A percentile compares a stretch with the other conserved stretches of the same genome.
Evolutionary conservation across 2,329 filamentous ascomycete species (phyloP).

Genomic region (Zalaria obscura): DNA sequence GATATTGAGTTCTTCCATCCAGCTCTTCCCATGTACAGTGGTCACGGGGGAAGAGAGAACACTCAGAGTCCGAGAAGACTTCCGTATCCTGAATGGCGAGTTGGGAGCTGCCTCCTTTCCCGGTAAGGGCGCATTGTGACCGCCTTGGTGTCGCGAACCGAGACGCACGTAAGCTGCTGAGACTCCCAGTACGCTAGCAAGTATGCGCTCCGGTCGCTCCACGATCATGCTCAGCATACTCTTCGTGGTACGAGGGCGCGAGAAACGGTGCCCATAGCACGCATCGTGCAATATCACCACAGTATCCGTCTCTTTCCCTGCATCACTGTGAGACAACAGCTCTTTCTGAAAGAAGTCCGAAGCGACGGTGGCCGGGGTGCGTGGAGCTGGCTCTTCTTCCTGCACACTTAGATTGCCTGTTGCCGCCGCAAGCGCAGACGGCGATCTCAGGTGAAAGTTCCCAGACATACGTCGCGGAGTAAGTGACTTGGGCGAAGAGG

Average conservation of each 20-base stretch:
- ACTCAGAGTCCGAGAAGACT: conserved; percentile 57
- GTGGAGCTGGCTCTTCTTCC: conserved; percentile 21
- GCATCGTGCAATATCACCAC: conserved; percentile 82
- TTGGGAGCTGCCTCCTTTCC: conserved; percentile 42
- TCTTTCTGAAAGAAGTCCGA: conserved; percentile 11
- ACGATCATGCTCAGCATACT: conserved; percentile 66
- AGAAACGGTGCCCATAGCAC: conserved; percentile 88
- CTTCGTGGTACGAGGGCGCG: conserved; percentile 64
- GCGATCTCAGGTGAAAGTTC: conserved; percentile 19
- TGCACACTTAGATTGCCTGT: conserved; percentile 17
- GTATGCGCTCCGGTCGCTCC: conserved; percentile 81
- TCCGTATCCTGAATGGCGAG: conserved; percentile 70
- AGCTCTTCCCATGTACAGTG: conserved; percentile 77
- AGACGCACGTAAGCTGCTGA: conserved; percentile 83
- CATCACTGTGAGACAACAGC: conserved; percentile 5
- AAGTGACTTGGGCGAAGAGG: conserved; percentile 1
- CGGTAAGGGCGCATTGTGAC: conserved; percentile 52
- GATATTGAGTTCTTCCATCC: conserved; percentile 81
- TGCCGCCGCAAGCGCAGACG: neutral
- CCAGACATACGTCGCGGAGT: conserved; percentile 15
- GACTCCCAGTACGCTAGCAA: conserved; percentile 68
- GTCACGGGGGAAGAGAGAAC: conserved; percentile 67
- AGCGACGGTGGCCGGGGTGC: conserved; percentile 47
- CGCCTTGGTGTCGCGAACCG: conserved; percentile 63
- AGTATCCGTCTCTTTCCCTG: conserved; percentile 31